Evolutionary conservation across 2,329 filamentous ascomycete species (phyloP).

Genomic region (Penicillium sp.): DNA sequence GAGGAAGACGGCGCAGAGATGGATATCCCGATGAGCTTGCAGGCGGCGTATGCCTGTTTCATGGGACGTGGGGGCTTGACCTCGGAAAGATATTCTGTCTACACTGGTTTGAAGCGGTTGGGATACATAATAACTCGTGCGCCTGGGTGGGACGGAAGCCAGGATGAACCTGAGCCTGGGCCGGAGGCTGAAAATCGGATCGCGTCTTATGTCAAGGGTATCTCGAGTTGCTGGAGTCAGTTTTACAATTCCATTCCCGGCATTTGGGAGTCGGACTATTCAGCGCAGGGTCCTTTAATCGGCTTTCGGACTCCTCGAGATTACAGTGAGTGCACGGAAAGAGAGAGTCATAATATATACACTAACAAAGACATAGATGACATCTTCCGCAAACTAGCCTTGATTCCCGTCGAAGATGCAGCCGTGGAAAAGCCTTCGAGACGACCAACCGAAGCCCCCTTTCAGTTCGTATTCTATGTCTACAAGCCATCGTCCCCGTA

Average conservation of each 20-base stretch:
- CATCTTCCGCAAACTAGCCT: slow-evolving; percentile 71
- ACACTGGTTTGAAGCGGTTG: slow-evolving; percentile 73
- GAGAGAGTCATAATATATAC: background rate
- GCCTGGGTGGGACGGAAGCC: slow-evolving; percentile 41
- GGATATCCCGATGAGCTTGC: slow-evolving; percentile 80
- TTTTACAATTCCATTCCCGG: slow-evolving; percentile 9
- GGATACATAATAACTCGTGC: slow-evolving; percentile 80
- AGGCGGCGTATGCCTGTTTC: slow-evolving; percentile 83
- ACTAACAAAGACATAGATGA: slow-evolving; percentile 46
- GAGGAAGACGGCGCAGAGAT: slow-evolving; percentile 52
- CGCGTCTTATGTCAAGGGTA: slow-evolving; percentile 12
- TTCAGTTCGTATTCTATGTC: slow-evolving; percentile 72
- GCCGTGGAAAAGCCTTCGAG: slow-evolving; percentile 24
- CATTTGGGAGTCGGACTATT: slow-evolving; percentile 3
- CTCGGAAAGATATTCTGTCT: slow-evolving; percentile 83
- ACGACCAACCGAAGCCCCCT: slow-evolving; percentile 48
- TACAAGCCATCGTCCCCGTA: slow-evolving; percentile 72
- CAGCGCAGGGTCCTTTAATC: slow-evolving; percentile 47
- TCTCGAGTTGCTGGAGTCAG: slow-evolving; percentile 23
- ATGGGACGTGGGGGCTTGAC: slow-evolving; percentile 63
- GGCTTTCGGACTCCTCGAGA: slow-evolving; percentile 52
- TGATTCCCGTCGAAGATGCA: slow-evolving; percentile 70
- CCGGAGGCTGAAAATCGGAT: slow-evolving; percentile 14
- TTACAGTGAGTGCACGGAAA: slow-evolving; percentile 39
- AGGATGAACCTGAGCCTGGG: slow-evolving; percentile 31